Percentiles rank a stretch among this genome's conserved stretches.
These are phyloP conservation scores for Boletus subparvulus DNA, from an alignment of 768 basidiomycete species.

Conservation along the genomic window DNA sequence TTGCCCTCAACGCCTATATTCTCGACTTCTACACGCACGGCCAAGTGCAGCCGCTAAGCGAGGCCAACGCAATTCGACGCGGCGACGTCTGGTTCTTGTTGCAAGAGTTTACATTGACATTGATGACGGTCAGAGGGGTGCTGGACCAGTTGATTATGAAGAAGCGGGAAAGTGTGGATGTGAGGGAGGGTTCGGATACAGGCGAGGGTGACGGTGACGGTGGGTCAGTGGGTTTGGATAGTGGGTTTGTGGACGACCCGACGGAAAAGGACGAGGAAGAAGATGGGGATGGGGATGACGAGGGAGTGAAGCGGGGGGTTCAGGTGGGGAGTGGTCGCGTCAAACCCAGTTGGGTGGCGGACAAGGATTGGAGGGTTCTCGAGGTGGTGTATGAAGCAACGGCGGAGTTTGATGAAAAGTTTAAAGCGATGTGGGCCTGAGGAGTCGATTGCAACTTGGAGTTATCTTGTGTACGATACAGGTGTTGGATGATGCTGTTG, in stretches of 20 bases:
- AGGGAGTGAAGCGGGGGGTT: slow-evolving; percentile 11
- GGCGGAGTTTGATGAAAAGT: slow-evolving; percentile 58
- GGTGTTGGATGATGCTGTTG: neutral
- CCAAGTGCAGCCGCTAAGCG: slow-evolving; percentile 45
- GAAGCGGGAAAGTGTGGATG: slow-evolving; percentile 19
- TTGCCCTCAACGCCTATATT: slow-evolving; percentile 60
- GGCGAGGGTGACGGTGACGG: slow-evolving; percentile 13
- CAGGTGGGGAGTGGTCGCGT: slow-evolving; percentile 7
- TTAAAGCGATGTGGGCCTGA: slow-evolving; percentile 62
- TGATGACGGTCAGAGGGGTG: slow-evolving; percentile 48
- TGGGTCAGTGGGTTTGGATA: slow-evolving; percentile 27
- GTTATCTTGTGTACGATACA: neutral
- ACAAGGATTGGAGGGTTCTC: slow-evolving; percentile 59
- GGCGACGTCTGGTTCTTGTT: slow-evolving; percentile 68
- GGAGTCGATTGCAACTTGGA: neutral
- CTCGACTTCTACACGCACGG: slow-evolving; percentile 72
- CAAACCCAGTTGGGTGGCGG: slow-evolving; percentile 40
- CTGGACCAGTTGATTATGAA: slow-evolving; percentile 47
- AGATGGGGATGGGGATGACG: slow-evolving; percentile 21
- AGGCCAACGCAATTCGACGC: slow-evolving; percentile 56
- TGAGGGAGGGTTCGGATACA: slow-evolving; percentile 10
- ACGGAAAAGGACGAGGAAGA: slow-evolving; percentile 24
- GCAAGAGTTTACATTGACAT: slow-evolving; percentile 54
- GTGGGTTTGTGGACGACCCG: slow-evolving; percentile 34
- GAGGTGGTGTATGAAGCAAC: slow-evolving; percentile 44